These are phyloP conservation scores for Penicillium fuscoglaucum DNA, from an alignment of 2,329 filamentous ascomycete genomes.

Conservation along the genomic window DNA sequence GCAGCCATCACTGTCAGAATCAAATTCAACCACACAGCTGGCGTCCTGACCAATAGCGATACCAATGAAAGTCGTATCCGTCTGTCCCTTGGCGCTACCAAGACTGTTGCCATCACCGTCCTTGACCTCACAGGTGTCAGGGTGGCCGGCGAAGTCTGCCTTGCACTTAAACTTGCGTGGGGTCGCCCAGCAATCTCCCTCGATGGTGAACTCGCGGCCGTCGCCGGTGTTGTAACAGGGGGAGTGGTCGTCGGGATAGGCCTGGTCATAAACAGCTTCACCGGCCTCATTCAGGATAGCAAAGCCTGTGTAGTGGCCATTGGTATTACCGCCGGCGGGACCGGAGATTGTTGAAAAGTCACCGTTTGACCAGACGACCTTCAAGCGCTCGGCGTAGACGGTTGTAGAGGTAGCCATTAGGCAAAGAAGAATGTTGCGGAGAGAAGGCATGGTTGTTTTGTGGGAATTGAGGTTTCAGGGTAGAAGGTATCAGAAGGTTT, in stretches of 20 bases:
- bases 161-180: slow-evolving; percentile 17
- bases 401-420: slow-evolving; percentile 13
- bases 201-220: slow-evolving; percentile 19
- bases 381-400: slow-evolving; percentile 16
- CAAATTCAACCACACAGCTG: slow-evolving; percentile 17
- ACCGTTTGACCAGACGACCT: slow-evolving; percentile 15
- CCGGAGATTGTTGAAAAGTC: slow-evolving; percentile 18
- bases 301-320: slow-evolving; percentile 15
- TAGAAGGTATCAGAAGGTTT: background rate
- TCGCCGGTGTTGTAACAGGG: slow-evolving; percentile 18
- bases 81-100: slow-evolving; percentile 12
- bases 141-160: slow-evolving; percentile 16
- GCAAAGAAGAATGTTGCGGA: slow-evolving; percentile 10
- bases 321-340: slow-evolving; percentile 13
- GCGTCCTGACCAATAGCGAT: slow-evolving; percentile 17
- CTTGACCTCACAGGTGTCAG: slow-evolving; percentile 17
- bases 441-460: slow-evolving; percentile 10
- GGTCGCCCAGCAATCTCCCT: slow-evolving; percentile 17
- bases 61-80: slow-evolving; percentile 16
- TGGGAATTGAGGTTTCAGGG: background rate
- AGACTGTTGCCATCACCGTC: slow-evolving; percentile 15
- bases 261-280: slow-evolving; percentile 17
- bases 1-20: slow-evolving; percentile 16
- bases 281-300: slow-evolving; percentile 16
- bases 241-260: slow-evolving; percentile 12